Conservation (phyloP, 2,329 filamentous ascomycete species). For the Arthrobotrys musiformis region DNA sequence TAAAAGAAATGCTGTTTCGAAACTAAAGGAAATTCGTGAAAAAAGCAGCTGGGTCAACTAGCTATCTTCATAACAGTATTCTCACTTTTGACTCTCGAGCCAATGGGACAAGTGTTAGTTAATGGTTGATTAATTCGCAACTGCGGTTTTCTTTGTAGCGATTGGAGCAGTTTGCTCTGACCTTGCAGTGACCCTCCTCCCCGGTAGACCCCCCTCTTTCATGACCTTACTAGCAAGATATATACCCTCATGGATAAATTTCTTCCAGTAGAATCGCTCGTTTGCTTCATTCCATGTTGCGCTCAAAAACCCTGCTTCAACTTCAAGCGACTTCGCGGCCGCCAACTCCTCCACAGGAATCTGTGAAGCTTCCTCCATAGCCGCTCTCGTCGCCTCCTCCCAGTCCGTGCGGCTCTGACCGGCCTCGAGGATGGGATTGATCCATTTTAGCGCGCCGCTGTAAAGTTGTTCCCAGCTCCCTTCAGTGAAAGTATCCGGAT, state of each 20-base stretch:
- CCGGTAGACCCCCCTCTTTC: slow-evolving; percentile 29
- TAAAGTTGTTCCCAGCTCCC: slow-evolving; percentile 37
- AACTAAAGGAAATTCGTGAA: not conserved
- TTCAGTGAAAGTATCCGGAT: slow-evolving; percentile 39
- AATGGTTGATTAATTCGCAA: not conserved
- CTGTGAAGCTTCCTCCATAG: slow-evolving; percentile 27
- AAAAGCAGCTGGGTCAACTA: not conserved
- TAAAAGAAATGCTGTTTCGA: not conserved
- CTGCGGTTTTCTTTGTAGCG: not conserved
- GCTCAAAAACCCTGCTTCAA: slow-evolving; percentile 19
- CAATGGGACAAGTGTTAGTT: slow-evolving; percentile 14
- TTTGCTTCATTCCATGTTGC: slow-evolving; percentile 42
- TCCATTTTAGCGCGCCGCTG: slow-evolving; percentile 40
- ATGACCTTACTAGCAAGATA: slow-evolving; percentile 43
- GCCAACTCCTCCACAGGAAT: slow-evolving; percentile 22
- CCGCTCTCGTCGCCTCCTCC: slow-evolving; percentile 36
- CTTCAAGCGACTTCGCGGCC: not conserved
- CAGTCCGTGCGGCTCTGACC: slow-evolving; percentile 29
- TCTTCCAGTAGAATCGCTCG: slow-evolving; percentile 37
- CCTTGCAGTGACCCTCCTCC: slow-evolving; percentile 39
- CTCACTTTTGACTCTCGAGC: slow-evolving; percentile 14
- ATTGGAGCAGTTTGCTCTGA: slow-evolving; percentile 24
- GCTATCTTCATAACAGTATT: slow-evolving; percentile 24
- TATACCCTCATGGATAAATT: slow-evolving; percentile 45
- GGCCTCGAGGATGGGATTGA: slow-evolving; percentile 34